phyloP scores from a whole-genome alignment of 192 early-diverging fungal genomes.

The Umbelopsis ramanniana region DNA sequence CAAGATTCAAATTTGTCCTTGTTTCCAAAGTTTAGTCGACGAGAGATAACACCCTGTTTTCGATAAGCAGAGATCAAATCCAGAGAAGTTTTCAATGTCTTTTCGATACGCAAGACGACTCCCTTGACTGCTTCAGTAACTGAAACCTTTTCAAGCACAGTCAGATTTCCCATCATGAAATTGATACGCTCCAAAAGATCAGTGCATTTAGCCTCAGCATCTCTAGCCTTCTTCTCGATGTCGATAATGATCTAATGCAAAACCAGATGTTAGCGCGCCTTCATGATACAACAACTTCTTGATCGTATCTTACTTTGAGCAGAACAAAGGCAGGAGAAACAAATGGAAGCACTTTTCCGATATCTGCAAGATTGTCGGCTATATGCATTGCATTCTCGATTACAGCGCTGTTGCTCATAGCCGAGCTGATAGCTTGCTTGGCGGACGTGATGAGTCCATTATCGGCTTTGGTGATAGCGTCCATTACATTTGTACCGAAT shows the following conservation, averaged over 20 bases:
- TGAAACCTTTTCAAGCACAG: slow-evolving; percentile 47
- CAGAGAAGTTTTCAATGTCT: slow-evolving; percentile 45
- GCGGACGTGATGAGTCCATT: not conserved
- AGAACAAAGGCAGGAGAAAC: slow-evolving; percentile 57
- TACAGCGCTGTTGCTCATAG: slow-evolving; percentile 34
- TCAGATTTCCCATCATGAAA: slow-evolving; percentile 57
- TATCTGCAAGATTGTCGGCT: slow-evolving; percentile 46
- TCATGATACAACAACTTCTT: not conserved
- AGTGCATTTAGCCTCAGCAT: slow-evolving; percentile 54
- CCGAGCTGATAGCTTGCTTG: not conserved
- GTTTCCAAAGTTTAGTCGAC: slow-evolving; percentile 56
- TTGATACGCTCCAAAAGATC: slow-evolving; percentile 60
- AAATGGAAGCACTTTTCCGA: slow-evolving; percentile 52
- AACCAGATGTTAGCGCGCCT: not conserved
- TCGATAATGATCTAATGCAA: slow-evolving; percentile 49
- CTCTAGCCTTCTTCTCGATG: slow-evolving; percentile 51
- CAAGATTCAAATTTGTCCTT: slow-evolving; percentile 46
- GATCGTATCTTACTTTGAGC: slow-evolving; percentile 38
- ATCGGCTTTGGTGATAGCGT: not conserved
- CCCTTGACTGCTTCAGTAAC: slow-evolving; percentile 38
- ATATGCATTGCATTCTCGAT: slow-evolving; percentile 40
- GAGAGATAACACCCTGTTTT: slow-evolving; percentile 52
- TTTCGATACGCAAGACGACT: slow-evolving; percentile 48
- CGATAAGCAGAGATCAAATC: slow-evolving; percentile 53
- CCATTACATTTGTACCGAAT: not conserved